These are phyloP conservation scores for Phytopythium aichiense DNA, from an alignment of 352 stramenopile species.

Conservation along the genomic window DNA sequence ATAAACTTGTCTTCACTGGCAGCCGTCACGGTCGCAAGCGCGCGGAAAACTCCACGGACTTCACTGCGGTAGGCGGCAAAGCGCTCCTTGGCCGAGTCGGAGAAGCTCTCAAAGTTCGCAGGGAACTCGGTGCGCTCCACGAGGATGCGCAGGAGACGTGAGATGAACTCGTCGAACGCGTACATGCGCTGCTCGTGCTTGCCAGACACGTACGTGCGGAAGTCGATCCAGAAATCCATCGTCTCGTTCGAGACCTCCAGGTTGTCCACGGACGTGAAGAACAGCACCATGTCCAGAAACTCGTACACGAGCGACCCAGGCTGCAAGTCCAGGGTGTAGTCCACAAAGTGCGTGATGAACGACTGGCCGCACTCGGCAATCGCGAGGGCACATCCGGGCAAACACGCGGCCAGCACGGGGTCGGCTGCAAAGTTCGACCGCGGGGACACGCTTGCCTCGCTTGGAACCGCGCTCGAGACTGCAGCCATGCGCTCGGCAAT, in stretches of 20 bases:
- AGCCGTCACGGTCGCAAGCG: slow-evolving; percentile 63
- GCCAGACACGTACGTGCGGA: slow-evolving; percentile 65
- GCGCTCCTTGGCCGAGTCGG: slow-evolving; percentile 46
- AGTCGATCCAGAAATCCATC: slow-evolving; percentile 84
- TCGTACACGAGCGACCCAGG: slow-evolving; percentile 68
- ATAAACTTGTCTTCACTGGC: slow-evolving; percentile 78
- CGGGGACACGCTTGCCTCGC: background rate
- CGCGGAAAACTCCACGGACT: slow-evolving; percentile 69
- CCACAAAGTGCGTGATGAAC: slow-evolving; percentile 80
- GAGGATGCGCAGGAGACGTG: slow-evolving; percentile 58
- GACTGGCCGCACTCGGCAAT: slow-evolving; percentile 73
- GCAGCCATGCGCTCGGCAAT: slow-evolving; percentile 29
- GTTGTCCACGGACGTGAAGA: slow-evolving; percentile 61
- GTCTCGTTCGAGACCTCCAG: slow-evolving; percentile 72
- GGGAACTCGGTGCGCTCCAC: slow-evolving; percentile 71
- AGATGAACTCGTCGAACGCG: slow-evolving; percentile 71
- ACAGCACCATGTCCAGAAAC: slow-evolving; percentile 67
- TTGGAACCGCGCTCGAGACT: background rate
- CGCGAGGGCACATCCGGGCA: slow-evolving; percentile 44
- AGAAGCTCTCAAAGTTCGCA: slow-evolving; percentile 42
- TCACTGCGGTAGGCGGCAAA: slow-evolving; percentile 70
- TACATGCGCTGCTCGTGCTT: slow-evolving; percentile 71
- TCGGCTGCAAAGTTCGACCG: slow-evolving; percentile 6
- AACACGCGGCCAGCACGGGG: slow-evolving; percentile 35
- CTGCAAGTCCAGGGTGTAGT: slow-evolving; percentile 57